Base-by-base conservation (phyloP, 768 basidiomycete species). In the Leucocoprinus leucothites region DNA sequence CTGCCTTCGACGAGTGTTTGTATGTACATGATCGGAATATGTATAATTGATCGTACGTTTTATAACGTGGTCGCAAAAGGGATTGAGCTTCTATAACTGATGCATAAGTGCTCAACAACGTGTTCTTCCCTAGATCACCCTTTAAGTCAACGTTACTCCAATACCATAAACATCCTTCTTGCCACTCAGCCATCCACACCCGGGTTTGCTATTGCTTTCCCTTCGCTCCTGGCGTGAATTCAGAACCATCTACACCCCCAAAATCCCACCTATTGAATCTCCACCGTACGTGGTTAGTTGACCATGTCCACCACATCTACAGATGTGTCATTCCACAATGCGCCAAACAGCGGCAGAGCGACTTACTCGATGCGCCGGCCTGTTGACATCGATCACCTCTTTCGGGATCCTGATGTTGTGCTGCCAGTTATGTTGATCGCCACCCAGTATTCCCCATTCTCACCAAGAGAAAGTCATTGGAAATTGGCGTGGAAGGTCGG, bases 401-500 rank as follows among this genome's bases (percentile, higher is more conserved):
- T 55, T 28, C 45, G 45, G 21, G 53, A 55, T 41, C 53, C 53
- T 19, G 53, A 55, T 28, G 19, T 36, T 19, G 19, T 21, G 13
- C 53, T 55, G 28, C 46, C 53, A 40, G 44, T 55, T 6, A 38
- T 55, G 46, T 18, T 55, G 38, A 48, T 55, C 26, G 46, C 53
- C 22, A 55, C 53, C 24, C 47, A 38, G 38, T 40, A 36, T 48
- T 9, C 38, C 25, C 53, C 53, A 11, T 36, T 48, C 28, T 55
- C 53, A 16, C 53, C 53, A 16, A 34, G 53, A 21, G 53, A 55
- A 8, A 55, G 46, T 16, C 53, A 48, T n/a, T 55, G 53, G 53
- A 55, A 55, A 25, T 40, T 55, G 19, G 53, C 53, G 31, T 55
- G 53, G 53, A 55, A 55, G 46, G 53, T 55, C 25, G 53, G 53